phyloP scores from a whole-genome alignment of 306 rosid genomes.

The Arachis hypogaea region DNA sequence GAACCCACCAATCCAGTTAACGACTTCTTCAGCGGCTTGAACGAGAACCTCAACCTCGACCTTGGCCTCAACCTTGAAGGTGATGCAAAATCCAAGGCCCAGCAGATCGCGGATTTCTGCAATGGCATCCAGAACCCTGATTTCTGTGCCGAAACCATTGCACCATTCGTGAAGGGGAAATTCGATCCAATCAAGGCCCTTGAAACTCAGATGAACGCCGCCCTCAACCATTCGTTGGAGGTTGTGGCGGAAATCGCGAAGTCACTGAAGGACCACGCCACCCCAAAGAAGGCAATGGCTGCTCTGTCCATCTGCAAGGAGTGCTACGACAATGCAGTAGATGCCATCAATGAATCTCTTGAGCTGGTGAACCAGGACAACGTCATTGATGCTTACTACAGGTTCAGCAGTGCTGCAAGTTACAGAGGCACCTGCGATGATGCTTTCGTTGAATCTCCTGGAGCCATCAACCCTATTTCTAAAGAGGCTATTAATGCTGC shows the following conservation, averaged over 20 bases:
- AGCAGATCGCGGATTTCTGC: neutral
- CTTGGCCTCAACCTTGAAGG: no score
- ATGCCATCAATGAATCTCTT: neutral
- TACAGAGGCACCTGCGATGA: no score
- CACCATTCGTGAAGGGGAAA: neutral
- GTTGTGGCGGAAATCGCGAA: fast-evolving
- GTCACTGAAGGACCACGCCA: neutral
- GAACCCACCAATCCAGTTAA: no score
- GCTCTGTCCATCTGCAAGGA: constrained; percentile 11
- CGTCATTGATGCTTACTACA: constrained; percentile 36
- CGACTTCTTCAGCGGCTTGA: no score
- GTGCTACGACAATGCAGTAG: neutral
- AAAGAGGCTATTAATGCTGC: no score
- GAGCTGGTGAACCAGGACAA: neutral
- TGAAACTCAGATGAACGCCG: constrained; percentile 1
- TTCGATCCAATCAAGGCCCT: constrained; percentile 34
- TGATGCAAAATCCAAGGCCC: neutral
- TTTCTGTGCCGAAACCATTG: constrained; percentile 29
- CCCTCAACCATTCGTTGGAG: neutral
- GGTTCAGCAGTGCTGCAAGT: neutral
- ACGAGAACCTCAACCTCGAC: no score
- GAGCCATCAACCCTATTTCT: no score
- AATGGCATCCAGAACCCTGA: neutral
- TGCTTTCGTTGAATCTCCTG: no score
- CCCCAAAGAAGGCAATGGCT: neutral